These are phyloP conservation scores for Emericellopsis atlantica DNA, from an alignment of 2,329 filamentous ascomycete genomes.

Conservation along the genomic window DNA sequence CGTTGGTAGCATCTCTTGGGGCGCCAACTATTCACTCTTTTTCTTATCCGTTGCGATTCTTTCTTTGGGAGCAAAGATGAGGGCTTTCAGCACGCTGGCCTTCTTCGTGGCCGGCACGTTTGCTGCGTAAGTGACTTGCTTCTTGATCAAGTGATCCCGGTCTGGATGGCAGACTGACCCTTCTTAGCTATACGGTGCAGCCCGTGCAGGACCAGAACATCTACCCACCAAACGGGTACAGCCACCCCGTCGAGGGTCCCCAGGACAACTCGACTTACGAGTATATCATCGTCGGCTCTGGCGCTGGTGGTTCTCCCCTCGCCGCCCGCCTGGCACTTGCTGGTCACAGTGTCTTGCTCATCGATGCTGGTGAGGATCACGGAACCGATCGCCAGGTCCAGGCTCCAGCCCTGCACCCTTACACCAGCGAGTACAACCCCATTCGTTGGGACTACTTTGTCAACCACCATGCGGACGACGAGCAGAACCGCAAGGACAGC, in stretches of 20 bases:
- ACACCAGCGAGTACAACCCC: conserved; percentile 34
- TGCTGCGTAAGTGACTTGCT: conserved; percentile 3
- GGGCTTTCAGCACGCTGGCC: not conserved
- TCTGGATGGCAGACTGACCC: not conserved
- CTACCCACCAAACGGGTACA: conserved; percentile 5
- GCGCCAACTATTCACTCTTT: not conserved
- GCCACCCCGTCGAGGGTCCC: conserved; percentile 3
- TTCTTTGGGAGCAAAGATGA: conserved; percentile 1
- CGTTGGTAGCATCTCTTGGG: no score
- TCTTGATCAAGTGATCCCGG: not conserved
- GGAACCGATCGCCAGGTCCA: conserved; percentile 31
- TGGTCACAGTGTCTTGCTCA: conserved; percentile 44
- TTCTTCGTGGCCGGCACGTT: conserved; percentile 3
- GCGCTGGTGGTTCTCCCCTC: conserved; percentile 45
- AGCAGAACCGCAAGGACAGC: conserved; percentile 22
- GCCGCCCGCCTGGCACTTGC: conserved; percentile 45
- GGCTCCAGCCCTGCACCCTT: conserved; percentile 30
- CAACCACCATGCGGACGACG: conserved; percentile 38
- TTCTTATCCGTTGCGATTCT: not conserved
- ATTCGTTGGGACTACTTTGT: conserved; percentile 48
- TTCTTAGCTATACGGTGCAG: conserved; percentile 3
- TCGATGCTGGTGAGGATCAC: conserved; percentile 50
- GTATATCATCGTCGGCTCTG: conserved; percentile 51
- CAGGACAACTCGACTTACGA: conserved; percentile 21
- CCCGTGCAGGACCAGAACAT: conserved; percentile 5